These are phyloP conservation scores for Diversispora eburnea DNA, from an alignment of 192 early-diverging fungal genomes.

Conservation along the genomic window DNA sequence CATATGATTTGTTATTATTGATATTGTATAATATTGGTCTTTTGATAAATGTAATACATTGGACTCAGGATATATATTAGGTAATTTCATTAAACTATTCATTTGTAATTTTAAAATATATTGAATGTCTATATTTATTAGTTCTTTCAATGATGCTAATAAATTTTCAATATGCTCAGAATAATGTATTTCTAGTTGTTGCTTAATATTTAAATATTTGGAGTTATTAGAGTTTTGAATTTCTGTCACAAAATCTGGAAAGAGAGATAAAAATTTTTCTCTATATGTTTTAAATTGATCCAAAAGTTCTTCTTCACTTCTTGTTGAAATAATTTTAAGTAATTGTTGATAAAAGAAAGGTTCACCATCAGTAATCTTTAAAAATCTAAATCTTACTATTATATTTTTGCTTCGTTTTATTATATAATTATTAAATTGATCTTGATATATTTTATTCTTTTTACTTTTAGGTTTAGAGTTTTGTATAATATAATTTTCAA, in stretches of 20 bases:
- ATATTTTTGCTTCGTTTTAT: neutral
- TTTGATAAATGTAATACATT: no score
- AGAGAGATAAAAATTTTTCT: neutral
- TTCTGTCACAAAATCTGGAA: no score
- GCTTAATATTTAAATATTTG: neutral
- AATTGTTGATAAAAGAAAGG: conserved; percentile 11
- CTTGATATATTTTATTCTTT: neutral
- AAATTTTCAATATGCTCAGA: no score
- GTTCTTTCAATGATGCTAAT: no score
- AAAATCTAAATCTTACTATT: neutral
- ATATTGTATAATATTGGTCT: no score
- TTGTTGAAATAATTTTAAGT: neutral
- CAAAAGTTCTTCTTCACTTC: neutral
- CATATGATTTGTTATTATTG: neutral
- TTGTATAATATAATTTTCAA: neutral
- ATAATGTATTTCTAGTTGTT: no score
- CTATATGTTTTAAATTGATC: neutral
- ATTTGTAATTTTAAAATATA: conserved; percentile 5
- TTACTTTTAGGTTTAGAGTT: neutral
- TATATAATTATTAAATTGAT: neutral
- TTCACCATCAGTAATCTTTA: neutral
- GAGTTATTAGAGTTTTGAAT: neutral
- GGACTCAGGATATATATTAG: neutral
- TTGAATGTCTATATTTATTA: neutral
- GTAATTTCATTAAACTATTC: neutral